phyloP scores from a whole-genome alignment of 1,139 yeast species.

The Saccharomycopsis hybrid region DNA sequence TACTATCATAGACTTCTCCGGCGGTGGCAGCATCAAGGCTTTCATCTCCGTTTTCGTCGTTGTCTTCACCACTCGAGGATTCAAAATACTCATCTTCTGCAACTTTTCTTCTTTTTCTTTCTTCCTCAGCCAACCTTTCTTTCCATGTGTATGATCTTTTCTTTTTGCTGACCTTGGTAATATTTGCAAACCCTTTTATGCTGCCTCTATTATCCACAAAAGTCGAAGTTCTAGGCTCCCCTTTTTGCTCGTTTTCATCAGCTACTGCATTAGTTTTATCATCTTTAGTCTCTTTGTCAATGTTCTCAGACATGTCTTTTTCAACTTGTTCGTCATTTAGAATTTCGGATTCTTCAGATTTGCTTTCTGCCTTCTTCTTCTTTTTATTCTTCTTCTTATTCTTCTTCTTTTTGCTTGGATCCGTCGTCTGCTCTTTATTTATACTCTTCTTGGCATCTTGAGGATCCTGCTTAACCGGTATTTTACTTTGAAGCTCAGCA shows the following conservation, averaged over 20 bases:
- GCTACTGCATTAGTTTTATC: background rate
- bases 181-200: constrained; percentile 24
- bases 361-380: background rate
- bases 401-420: constrained; percentile 31
- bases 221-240: constrained; percentile 1
- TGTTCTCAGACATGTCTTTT: constrained; percentile 22
- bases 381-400: constrained; percentile 26
- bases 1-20: too few relatives aligned
- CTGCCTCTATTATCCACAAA: constrained; percentile 19
- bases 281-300: background rate
- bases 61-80: constrained; percentile 38
- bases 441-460: constrained; percentile 30
- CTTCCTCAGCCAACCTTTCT: constrained; percentile 30
- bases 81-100: constrained; percentile 48
- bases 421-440: constrained; percentile 20
- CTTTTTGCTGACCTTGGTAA: constrained; percentile 28
- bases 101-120: constrained; percentile 54
- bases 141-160: constrained; percentile 36
- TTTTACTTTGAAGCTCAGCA: constrained; percentile 12
- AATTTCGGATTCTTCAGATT: constrained; percentile 3
- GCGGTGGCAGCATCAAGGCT: too few relatives aligned
- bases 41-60: constrained; percentile 26
- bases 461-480: constrained; percentile 1
- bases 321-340: constrained; percentile 24
- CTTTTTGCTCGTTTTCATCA: too few relatives aligned